Percentiles rank a stretch among this genome's conserved stretches.
Conservation (phyloP, 768 basidiomycete species). For the Calocybe indica region DNA sequence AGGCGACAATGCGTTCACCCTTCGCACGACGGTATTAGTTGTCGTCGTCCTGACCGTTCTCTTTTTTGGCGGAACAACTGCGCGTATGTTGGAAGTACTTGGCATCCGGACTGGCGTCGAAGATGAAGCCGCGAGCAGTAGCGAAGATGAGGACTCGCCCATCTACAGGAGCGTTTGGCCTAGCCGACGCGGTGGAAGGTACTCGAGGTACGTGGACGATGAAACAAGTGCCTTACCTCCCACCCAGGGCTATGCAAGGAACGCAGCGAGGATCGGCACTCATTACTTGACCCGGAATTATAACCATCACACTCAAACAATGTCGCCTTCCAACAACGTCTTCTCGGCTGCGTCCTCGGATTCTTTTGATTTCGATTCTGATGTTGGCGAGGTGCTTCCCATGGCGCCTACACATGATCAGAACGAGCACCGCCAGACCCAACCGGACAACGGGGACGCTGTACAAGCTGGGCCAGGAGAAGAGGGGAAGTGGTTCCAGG, state of each 20-base stretch:
- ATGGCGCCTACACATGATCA: conserved; percentile 50
- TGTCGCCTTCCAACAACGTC: conserved; percentile 16
- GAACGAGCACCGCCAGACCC: conserved; percentile 15
- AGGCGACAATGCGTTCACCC: conserved; percentile 86
- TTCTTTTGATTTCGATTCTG: conserved; percentile 77
- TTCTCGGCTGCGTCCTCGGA: conserved; percentile 74
- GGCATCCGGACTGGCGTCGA: conserved; percentile 94
- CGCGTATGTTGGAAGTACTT: conserved; percentile 94
- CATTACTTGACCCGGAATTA: conserved; percentile 51
- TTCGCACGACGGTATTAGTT: conserved; percentile 90
- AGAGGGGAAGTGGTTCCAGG: conserved; percentile 94
- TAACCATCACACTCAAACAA: conserved; percentile 49
- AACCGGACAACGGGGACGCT: conserved; percentile 12
- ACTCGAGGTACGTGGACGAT: conserved; percentile 39
- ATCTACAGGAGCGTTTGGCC: conserved; percentile 27
- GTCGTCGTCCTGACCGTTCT: conserved; percentile 94
- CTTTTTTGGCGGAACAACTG: conserved; percentile 95
- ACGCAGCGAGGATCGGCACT: conserved; percentile 41
- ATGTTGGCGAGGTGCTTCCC: conserved; percentile 70
- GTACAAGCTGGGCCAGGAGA: conserved; percentile 32
- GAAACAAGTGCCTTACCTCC: conserved; percentile 30
- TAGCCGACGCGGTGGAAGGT: conserved; percentile 32
- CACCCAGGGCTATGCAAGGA: conserved; percentile 15
- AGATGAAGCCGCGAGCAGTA: conserved; percentile 69
- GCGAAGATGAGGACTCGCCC: conserved; percentile 45